Base-by-base conservation (phyloP, 208 protist species). In the Novymonas esmeraldas region DNA sequence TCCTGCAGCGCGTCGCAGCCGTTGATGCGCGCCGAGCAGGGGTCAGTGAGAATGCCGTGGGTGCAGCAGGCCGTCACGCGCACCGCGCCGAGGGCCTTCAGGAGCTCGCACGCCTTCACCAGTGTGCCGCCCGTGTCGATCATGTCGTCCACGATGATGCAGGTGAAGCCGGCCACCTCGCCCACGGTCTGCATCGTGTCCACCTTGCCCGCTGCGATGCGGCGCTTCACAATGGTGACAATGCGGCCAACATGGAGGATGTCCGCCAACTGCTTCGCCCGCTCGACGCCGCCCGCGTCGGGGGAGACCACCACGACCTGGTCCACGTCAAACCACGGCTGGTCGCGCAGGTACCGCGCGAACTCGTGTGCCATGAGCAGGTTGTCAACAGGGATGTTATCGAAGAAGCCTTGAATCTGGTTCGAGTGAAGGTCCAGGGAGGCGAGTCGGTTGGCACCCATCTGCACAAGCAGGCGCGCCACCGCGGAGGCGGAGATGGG, bases 361-460 rank as follows among this genome's bases (percentile, higher is more conserved):
- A 94, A 94, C 75, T 96, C 91, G 63, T 88, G 86, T 33, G 64
- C 70, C 86, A 94, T 91, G 57, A 82, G 73, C 46, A 98, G 68
- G 64, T 98, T 97, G 80, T 98, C 95, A 0, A 97, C 81, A 18
- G 97, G 94, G 7, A 91, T 84, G 63, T 94, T 95, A 51, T 87
- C 92, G 51, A 98, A 98, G 63, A 98, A 98, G n/a, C 97, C 97
- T 78, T 98, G 95, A 60, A 98, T 98, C 64, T 98, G 94, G 33
- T 89, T 87, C 29, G 84, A 93, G 72, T 99, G 97, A 6, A 99
- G 78, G 73, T 99, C 97, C 11, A 98, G 63, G n/a, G 90, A 90
- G 2, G 96, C 89, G 46, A 99, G 82, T 49, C 96, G 87, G 76
- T 98, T 85, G 2, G 88, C 86, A 14, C 95, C 97, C 59, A 92